Percentiles rank a stretch among this genome's conserved stretches.
phyloP scores from a whole-genome alignment of 1,284 basidiomycete species.

The Rhodotorula sp. region DNA sequence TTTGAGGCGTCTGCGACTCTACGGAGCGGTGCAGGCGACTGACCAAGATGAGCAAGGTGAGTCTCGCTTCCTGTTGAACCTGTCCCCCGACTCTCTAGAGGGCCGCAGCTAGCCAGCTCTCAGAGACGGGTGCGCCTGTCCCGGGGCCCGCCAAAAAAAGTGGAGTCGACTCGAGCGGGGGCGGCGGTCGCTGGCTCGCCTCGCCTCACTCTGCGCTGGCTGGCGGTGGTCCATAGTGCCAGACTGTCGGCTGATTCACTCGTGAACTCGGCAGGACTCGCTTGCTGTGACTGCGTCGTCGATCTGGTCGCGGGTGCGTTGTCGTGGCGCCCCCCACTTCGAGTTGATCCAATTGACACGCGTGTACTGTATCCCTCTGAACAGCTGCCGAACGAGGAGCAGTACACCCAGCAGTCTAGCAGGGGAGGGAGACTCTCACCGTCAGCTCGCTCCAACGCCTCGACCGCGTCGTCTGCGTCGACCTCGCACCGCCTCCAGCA shows the following conservation, averaged over 20 bases:
- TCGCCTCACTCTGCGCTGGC: too few species aligned
- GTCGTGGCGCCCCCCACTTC: background rate
- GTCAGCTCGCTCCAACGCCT: slow-evolving; percentile 1
- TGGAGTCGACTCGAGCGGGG: background rate
- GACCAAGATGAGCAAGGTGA: background rate
- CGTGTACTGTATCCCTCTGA: background rate
- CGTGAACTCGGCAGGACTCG: too few species aligned
- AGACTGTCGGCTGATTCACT: too few species aligned
- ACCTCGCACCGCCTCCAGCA: background rate
- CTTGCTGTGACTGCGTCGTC: slow-evolving; percentile 12
- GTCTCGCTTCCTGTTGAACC: background rate
- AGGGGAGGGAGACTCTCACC: slow-evolving; percentile 2
- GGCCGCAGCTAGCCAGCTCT: too few species aligned
- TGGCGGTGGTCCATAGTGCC: too few species aligned
- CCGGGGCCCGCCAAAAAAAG: background rate
- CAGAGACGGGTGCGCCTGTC: too few species aligned
- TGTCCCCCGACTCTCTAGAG: too few species aligned
- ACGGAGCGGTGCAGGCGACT: background rate
- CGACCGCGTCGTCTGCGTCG: background rate
- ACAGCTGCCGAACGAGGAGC: slow-evolving; percentile 16
- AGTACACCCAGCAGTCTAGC: background rate
- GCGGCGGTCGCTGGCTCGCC: background rate
- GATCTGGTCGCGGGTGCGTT: slow-evolving; percentile 21
- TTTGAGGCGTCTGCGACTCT: background rate
- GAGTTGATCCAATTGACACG: background rate